These are phyloP conservation scores for Berkeleyomyces basicola DNA, from an alignment of 2,329 filamentous ascomycete species.

Conservation along the genomic window DNA sequence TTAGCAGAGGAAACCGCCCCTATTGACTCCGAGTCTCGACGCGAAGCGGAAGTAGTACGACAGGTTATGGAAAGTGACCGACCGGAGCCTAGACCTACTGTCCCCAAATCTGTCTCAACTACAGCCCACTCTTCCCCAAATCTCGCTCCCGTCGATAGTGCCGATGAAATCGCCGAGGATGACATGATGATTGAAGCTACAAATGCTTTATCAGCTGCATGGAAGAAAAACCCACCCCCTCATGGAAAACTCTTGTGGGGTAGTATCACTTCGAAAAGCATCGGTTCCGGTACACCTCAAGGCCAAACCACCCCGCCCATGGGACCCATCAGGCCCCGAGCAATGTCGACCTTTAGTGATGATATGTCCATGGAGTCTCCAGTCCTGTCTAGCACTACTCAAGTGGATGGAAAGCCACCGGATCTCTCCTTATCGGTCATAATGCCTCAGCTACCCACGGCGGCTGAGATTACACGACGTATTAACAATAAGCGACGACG, in stretches of 20 bases:
- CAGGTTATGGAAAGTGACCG: conserved; percentile 85
- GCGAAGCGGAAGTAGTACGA: conserved; percentile 88
- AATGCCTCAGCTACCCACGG: conserved; percentile 35
- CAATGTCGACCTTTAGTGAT: conserved; percentile 46
- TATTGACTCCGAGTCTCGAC: conserved; percentile 71
- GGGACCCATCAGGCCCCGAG: conserved; percentile 42
- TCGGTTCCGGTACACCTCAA: conserved; percentile 35
- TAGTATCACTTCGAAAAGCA: conserved; percentile 16
- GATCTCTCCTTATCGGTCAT: conserved; percentile 9
- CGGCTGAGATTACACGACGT: conserved; percentile 60
- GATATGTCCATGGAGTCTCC: conserved; percentile 61
- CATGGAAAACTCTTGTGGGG: conserved; percentile 12
- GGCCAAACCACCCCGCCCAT: conserved; percentile 45
- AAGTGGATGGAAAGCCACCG: neutral
- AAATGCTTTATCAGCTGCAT: conserved; percentile 27
- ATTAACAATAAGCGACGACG: conserved; percentile 69
- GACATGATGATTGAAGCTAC: conserved; percentile 43
- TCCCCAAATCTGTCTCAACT: conserved; percentile 25
- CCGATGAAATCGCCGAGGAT: conserved; percentile 57
- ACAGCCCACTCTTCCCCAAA: conserved; percentile 55
- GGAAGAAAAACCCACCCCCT: conserved; percentile 7
- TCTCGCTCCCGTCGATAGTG: conserved; percentile 43
- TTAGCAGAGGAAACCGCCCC: conserved; percentile 78
- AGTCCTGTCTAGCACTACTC: conserved; percentile 17
- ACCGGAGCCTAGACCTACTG: conserved; percentile 32